These are phyloP conservation scores for Singerocomus rubriflavus DNA, from an alignment of 1,284 basidiomycete genomes.

Conservation along the genomic window DNA sequence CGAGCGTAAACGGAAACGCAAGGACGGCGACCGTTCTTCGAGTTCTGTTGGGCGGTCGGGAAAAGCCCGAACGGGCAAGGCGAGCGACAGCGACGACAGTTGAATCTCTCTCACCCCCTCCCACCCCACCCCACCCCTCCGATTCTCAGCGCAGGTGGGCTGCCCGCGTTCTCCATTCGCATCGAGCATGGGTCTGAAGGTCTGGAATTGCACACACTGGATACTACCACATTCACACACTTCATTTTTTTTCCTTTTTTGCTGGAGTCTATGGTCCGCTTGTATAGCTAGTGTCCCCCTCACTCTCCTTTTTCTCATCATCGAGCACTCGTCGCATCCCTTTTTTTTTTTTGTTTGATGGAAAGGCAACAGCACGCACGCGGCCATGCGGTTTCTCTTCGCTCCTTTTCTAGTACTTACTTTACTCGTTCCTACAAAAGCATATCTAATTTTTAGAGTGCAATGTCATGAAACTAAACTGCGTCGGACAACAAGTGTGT, in stretches of 20 bases:
- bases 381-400: neutral
- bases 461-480: neutral
- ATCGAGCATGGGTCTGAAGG: conserved; percentile 1
- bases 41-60: conserved; percentile 8
- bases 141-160: neutral
- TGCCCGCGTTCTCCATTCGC: neutral
- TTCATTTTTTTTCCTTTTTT: neutral
- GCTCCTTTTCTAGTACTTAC: neutral
- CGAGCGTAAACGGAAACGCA: conserved; percentile 58
- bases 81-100: conserved; percentile 29
- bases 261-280: neutral
- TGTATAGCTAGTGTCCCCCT: conserved; percentile 17
- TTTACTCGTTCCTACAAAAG: conserved; percentile 2
- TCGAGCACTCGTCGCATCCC: conserved; percentile 3
- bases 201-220: conserved; percentile 7
- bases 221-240: conserved; percentile 4
- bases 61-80: conserved; percentile 5
- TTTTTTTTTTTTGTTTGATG: neutral
- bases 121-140: neutral
- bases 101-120: conserved; percentile 8
- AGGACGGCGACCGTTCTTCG: conserved; percentile 29
- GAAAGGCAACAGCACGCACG: conserved; percentile 1
- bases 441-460: conserved; percentile 16
- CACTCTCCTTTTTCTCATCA: neutral
- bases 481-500: neutral